Evolutionary conservation across 129 eudicot species (phyloP).

Genomic region (Ambrosia artemisiifolia): DNA sequence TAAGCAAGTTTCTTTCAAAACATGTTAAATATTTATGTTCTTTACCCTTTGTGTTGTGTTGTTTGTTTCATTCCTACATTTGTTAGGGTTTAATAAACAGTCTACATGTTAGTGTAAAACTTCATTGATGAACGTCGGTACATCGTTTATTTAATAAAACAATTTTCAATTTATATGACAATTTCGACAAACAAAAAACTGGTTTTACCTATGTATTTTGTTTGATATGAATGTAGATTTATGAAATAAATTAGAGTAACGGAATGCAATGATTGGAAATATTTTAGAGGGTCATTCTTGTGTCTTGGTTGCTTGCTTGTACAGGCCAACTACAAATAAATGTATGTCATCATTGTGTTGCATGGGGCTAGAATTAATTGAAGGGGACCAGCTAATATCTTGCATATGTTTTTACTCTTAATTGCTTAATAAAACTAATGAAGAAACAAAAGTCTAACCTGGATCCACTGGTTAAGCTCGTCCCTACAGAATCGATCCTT

Average conservation of each 20-base stretch:
- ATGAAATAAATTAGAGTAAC: background rate
- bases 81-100: slow-evolving; percentile 19
- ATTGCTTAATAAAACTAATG: background rate
- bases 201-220: background rate
- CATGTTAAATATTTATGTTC: background rate
- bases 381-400: slow-evolving; percentile 29
- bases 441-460: too few relatives aligned
- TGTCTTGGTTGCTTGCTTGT: slow-evolving; percentile 17
- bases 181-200: background rate
- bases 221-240: background rate
- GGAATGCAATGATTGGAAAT: slow-evolving; percentile 20
- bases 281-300: slow-evolving; percentile 16
- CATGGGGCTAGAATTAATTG: slow-evolving; percentile 7
- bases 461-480: too few relatives aligned
- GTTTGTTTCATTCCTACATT: slow-evolving; percentile 20
- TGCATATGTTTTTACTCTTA: background rate
- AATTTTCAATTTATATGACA: background rate
- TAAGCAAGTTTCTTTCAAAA: background rate
- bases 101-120: background rate
- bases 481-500: too few relatives aligned
- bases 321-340: slow-evolving; percentile 18
- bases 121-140: background rate
- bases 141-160: background rate
- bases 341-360: slow-evolving; percentile 24
- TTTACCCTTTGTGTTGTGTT: slow-evolving; percentile 10